Evolutionary conservation across 1,284 basidiomycete species (phyloP).

Genomic region (Rhizopogon parksii): DNA sequence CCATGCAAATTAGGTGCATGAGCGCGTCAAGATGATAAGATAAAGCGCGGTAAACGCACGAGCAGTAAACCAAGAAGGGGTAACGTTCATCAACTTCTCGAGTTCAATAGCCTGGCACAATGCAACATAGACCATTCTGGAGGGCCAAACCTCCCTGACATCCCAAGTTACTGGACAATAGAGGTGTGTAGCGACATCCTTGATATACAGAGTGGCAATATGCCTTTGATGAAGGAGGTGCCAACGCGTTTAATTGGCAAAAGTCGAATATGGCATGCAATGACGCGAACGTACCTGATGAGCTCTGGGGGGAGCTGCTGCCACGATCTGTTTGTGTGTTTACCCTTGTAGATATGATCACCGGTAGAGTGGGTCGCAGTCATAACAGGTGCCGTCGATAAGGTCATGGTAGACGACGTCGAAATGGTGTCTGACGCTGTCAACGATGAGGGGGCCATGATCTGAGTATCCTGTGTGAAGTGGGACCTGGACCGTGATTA

Average conservation of each 20-base stretch:
- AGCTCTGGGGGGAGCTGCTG: slow-evolving; percentile 63
- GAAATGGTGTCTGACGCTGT: slow-evolving; percentile 17
- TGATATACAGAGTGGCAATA: slow-evolving; percentile 56
- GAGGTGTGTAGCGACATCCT: slow-evolving; percentile 36
- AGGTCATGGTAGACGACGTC: slow-evolving; percentile 17
- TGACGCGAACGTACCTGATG: slow-evolving; percentile 46
- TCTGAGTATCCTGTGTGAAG: slow-evolving; percentile 21
- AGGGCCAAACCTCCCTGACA: slow-evolving; percentile 47
- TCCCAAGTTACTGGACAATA: slow-evolving; percentile 57
- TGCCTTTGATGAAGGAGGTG: slow-evolving; percentile 33
- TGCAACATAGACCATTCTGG: slow-evolving; percentile 48
- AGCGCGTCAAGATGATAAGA: slow-evolving; percentile 8
- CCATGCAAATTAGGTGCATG: slow-evolving; percentile 5
- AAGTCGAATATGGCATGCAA: slow-evolving; percentile 15
- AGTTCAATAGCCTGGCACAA: slow-evolving; percentile 49
- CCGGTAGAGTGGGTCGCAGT: slow-evolving; percentile 9
- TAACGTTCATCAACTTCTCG: slow-evolving; percentile 53
- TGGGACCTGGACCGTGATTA: slow-evolving; percentile 30
- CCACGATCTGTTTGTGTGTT: slow-evolving; percentile 60
- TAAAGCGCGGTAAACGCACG: slow-evolving; percentile 31
- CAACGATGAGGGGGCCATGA: slow-evolving; percentile 20
- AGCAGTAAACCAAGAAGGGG: slow-evolving; percentile 36
- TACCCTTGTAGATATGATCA: slow-evolving; percentile 53
- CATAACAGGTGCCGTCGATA: slow-evolving; percentile 2
- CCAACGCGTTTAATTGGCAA: slow-evolving; percentile 5